Conservation (phyloP, 176 grass and related monocot species). For the Oryza coarctata region DNA sequence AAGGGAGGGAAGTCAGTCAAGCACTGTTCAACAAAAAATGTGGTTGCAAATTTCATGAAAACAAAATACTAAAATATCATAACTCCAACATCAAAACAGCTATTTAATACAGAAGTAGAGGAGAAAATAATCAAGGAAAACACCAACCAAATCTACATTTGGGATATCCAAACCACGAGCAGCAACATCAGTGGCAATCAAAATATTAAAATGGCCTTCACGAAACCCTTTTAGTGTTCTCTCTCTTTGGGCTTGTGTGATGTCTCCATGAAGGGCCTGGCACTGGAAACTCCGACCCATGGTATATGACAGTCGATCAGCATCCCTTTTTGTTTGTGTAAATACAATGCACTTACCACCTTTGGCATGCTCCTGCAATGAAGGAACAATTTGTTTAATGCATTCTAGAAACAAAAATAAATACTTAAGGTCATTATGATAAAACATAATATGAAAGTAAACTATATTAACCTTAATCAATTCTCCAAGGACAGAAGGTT, state of each 20-base stretch:
- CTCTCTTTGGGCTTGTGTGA: constrained; percentile 79
- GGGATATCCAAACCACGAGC: constrained; percentile 97
- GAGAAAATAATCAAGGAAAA: constrained; percentile 2
- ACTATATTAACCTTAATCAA: constrained; percentile 61
- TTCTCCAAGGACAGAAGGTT: constrained; percentile 73
- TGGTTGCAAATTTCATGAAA: background rate
- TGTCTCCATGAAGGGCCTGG: constrained; percentile 89
- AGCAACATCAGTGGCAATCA: constrained; percentile 96
- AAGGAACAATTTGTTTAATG: constrained; percentile 10
- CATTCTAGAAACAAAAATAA: background rate
- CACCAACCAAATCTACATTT: constrained; percentile 91
- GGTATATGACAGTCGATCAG: constrained; percentile 59
- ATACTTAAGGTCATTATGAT: background rate
- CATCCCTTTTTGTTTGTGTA: constrained; percentile 93
- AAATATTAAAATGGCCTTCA: constrained; percentile 74
- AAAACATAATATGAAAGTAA: background rate
- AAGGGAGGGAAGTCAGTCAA: constrained; percentile 5
- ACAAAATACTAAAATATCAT: background rate
- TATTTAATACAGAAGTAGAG: background rate
- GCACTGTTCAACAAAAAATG: background rate
- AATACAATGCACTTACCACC: constrained; percentile 94
- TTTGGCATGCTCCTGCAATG: constrained; percentile 80
- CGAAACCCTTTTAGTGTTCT: constrained; percentile 81
- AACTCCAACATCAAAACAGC: background rate
- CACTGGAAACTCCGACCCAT: constrained; percentile 75